These are phyloP conservation scores for Solanum rostratum DNA, from an alignment of 257 asterid genomes.

Conservation along the genomic window DNA sequence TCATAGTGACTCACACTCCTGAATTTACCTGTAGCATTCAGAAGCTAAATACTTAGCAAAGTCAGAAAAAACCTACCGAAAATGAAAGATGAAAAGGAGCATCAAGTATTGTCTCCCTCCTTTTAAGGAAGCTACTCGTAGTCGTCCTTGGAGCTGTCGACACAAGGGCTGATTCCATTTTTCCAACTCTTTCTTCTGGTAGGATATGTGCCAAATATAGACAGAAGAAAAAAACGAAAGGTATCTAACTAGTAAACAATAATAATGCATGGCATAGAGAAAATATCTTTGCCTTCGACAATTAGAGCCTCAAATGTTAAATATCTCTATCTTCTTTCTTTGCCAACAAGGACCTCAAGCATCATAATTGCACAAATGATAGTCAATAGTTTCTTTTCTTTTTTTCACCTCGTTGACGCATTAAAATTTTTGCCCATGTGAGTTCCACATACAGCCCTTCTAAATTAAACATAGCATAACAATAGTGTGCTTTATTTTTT, in stretches of 20 bases:
- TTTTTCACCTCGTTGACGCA: neutral
- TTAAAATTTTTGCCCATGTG: neutral
- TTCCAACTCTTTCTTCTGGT: neutral
- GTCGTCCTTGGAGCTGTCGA: conserved; percentile 22
- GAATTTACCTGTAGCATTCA: neutral
- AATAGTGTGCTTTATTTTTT: too few relatives aligned
- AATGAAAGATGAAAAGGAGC: conserved; percentile 10
- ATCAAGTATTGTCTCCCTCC: neutral
- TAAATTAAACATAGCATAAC: neutral
- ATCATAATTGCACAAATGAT: neutral
- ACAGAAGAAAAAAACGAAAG: neutral
- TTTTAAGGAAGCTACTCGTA: conserved; percentile 1
- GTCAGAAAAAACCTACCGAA: conserved; percentile 25
- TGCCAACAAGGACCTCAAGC: neutral
- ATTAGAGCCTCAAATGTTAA: conserved; percentile 16
- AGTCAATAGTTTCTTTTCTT: neutral
- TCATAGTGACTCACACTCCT: neutral
- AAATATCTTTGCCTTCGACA: conserved; percentile 19
- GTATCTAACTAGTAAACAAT: neutral
- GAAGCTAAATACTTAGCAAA: neutral
- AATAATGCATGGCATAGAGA: neutral
- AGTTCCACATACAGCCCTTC: neutral
- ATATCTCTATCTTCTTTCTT: neutral
- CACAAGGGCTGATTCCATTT: conserved; percentile 23
- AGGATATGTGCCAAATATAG: neutral